Conservation (phyloP, 2,329 filamentous ascomycete species). For the Diaporthe sp. region DNA sequence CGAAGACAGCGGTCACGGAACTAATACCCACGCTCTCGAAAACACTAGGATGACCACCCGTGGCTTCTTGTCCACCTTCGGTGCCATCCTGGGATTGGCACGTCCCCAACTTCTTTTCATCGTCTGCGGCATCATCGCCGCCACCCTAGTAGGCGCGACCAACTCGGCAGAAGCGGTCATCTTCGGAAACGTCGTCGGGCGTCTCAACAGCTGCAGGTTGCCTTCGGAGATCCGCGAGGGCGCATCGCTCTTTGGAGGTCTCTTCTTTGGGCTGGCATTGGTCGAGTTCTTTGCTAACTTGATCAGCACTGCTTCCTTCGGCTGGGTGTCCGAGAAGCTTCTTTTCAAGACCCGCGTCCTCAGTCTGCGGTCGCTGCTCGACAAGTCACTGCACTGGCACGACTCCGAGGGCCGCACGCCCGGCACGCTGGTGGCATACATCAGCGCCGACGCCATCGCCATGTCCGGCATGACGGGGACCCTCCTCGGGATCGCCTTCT, state of each 20-base stretch:
- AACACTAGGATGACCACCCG: background rate
- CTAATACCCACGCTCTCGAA: background rate
- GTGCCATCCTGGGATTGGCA: conserved; percentile 39
- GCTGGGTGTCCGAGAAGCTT: conserved; percentile 68
- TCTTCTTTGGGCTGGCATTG: conserved; percentile 72
- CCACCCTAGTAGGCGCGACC: conserved; percentile 67
- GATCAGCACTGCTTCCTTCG: conserved; percentile 68
- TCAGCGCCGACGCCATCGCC: conserved; percentile 77
- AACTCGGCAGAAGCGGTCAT: conserved; percentile 70
- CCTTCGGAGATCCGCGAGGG: conserved; percentile 60
- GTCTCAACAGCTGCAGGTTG: conserved; percentile 66
- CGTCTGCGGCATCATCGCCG: conserved; percentile 62
- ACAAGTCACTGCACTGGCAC: conserved; percentile 75
- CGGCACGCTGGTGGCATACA: conserved; percentile 72
- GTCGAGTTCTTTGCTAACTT: conserved; percentile 72
- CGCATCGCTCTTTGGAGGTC: conserved; percentile 67
- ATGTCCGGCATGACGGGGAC: conserved; percentile 78
- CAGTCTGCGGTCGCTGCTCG: conserved; percentile 68
- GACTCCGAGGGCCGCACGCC: conserved; percentile 75
- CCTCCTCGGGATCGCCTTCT: conserved; percentile 78
- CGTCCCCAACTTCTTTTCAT: conserved; percentile 56
- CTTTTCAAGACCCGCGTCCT: conserved; percentile 68
- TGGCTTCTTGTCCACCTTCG: conserved; percentile 16
- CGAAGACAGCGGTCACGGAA: background rate
- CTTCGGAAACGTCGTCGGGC: conserved; percentile 71